phyloP scores from a whole-genome alignment of 2,329 filamentous ascomycete species.

The Ophiostoma perfectum region DNA sequence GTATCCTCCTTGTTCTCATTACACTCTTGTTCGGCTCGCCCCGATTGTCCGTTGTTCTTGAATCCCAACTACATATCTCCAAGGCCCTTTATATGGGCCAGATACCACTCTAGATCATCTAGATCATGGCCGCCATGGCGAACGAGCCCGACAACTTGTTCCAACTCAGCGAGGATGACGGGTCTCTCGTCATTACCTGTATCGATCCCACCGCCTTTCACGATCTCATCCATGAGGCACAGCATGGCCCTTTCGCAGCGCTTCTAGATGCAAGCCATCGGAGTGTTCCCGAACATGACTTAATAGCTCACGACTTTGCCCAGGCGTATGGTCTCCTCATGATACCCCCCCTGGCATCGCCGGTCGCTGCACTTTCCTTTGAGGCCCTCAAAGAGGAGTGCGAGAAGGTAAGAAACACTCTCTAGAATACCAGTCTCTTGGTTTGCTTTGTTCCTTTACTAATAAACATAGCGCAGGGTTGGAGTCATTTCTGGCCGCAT shows the following conservation, averaged over 20 bases:
- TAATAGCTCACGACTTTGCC: constrained; percentile 5
- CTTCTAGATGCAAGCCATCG: not conserved
- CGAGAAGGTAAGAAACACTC: not conserved
- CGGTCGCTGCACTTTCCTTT: not conserved
- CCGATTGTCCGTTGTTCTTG: not conserved
- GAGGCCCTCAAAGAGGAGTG: not conserved
- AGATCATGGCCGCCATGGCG: not conserved
- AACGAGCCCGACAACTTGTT: constrained; percentile 6
- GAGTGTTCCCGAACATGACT: not conserved
- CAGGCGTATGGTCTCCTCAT: constrained; percentile 11
- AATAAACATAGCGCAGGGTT: constrained; percentile 12
- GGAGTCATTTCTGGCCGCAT: constrained; percentile 11
- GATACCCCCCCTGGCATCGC: not conserved
- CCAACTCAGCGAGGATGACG: not conserved
- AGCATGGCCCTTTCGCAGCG: not conserved
- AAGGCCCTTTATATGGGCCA: not conserved
- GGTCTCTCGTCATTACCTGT: constrained; percentile 10
- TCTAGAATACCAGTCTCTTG: not conserved
- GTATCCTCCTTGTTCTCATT: not conserved
- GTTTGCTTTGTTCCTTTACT: not conserved
- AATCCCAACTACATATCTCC: too few relatives aligned
- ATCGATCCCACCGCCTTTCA: constrained; percentile 6
- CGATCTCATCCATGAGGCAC: not conserved
- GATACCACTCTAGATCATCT: not conserved
- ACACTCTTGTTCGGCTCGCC: not conserved